Conservation (phyloP, 2,329 filamentous ascomycete genomes). For the Escovopsis weberi region DNA sequence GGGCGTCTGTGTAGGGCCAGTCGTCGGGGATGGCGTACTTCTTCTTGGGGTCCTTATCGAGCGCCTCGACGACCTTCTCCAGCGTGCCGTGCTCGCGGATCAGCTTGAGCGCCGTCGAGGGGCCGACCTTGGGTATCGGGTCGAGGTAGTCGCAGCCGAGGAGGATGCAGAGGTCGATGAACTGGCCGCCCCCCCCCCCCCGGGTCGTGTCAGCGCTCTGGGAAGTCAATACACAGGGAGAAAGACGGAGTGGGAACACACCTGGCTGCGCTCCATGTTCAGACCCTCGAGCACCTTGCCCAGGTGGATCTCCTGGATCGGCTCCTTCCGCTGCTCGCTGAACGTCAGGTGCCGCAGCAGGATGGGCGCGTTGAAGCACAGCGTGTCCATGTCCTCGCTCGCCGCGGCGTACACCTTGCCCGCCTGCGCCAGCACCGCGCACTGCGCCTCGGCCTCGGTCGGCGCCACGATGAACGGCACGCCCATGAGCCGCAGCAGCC, state of each 20-base stretch:
- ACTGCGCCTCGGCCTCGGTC: conserved; percentile 95
- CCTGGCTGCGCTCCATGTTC: conserved; percentile 75
- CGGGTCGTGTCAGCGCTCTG: conserved; percentile 6
- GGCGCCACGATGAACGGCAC: conserved; percentile 90
- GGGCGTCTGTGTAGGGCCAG: conserved; percentile 89
- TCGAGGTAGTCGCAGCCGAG: conserved; percentile 97
- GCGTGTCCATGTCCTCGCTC: conserved; percentile 96
- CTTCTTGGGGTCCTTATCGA: conserved; percentile 60
- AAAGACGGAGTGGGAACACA: conserved; percentile 19
- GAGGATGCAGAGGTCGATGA: conserved; percentile 94
- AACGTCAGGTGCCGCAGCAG: conserved; percentile 88
- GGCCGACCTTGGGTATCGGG: conserved; percentile 86
- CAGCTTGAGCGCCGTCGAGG: conserved; percentile 79
- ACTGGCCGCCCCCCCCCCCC: conserved; percentile 34
- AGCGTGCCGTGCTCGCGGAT: conserved; percentile 84
- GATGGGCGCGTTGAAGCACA: conserved; percentile 89
- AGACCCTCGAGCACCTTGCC: conserved; percentile 77
- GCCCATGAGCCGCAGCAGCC: conserved; percentile 84
- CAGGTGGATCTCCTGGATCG: conserved; percentile 87
- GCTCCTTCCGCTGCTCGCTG: conserved; percentile 93
- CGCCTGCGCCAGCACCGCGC: conserved; percentile 72
- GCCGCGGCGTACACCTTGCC: conserved; percentile 96
- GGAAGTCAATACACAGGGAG: too few relatives aligned
- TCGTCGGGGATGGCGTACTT: conserved; percentile 86
- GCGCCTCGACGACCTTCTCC: conserved; percentile 71